Evolutionary conservation across 768 basidiomycete species (phyloP), one percentile per base, ranked within the genome.

Genomic region (Xerocomus brunneocitrinus): DNA sequence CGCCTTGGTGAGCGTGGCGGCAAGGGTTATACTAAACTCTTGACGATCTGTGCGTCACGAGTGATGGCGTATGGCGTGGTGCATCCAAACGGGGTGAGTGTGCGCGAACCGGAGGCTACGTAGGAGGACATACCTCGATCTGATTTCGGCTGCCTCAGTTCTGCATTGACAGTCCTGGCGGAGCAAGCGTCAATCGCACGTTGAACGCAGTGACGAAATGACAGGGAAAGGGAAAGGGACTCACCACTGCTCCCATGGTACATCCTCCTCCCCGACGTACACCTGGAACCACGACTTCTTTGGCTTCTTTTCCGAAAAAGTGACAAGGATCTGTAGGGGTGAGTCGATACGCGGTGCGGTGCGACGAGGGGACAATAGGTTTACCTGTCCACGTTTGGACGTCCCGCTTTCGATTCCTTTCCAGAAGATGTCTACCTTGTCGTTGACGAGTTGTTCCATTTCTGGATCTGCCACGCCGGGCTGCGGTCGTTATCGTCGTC

Each of bases 241-340:
- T 6, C 12, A 89, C 90, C 90, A 92, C 69, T 89, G 83, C 66
- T 92, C 91, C 90, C 90, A 92, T 49, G 89, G 82, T 13, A 91
- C 81, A 25, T 91, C 88, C 64, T 92, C 90, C 71, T 92, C 87
- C 1, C 79, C 84, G 59, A 78, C 75, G 38, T 83, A 83, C 10
- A 81, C 79, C 48, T 78, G 78, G 60, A 90, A 88, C 89, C 89
- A 91, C 14, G 81, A 79, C 68, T 89, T 91, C 69, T 84, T 86
- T 9, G 81, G 80, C 45, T 81, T 78, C 66, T 84, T 87, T 66
- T 91, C 89, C 2, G 87, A 86, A 57, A 92, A 82, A 0, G 84
- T 89, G 19, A 91, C 79, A 9, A 77, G 67, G 31, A 92, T 84
- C 90, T 53, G 22, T 25, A 16, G 30, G 32, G 3, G 10, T 34